phyloP scores from a whole-genome alignment of 805 yeast species.

The Wickerhamomyces kurtzmanii region DNA sequence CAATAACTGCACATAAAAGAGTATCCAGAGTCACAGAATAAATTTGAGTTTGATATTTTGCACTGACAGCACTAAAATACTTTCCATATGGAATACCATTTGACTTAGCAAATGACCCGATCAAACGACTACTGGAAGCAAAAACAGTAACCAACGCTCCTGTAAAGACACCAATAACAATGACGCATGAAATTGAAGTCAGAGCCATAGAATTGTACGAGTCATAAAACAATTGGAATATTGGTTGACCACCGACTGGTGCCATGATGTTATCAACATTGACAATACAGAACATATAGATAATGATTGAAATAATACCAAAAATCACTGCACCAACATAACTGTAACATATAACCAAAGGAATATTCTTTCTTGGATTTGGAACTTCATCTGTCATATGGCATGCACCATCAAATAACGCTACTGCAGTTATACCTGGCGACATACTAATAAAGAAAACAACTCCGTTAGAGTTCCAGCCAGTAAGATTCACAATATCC shows the following conservation, averaged over 20 bases:
- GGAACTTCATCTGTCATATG: conserved; percentile 17
- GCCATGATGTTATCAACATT: conserved; percentile 2
- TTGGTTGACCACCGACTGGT: no score
- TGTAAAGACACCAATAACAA: background rate
- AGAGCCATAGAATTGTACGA: no score
- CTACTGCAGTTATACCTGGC: conserved; percentile 15
- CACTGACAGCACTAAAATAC: conserved; percentile 8
- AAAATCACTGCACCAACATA: conserved; percentile 11
- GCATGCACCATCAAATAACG: conserved; percentile 16
- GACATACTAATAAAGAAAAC: conserved; percentile 14
- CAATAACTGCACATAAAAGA: conserved; percentile 6
- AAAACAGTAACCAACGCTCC: conserved; percentile 12
- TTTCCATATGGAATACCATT: conserved; percentile 13
- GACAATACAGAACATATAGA: conserved; percentile 16
- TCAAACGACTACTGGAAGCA: conserved; percentile 13
- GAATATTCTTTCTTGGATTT: conserved; percentile 13
- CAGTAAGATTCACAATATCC: conserved; percentile 12
- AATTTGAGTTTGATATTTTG: conserved; percentile 8
- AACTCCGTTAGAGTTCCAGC: conserved; percentile 15
- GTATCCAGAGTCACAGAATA: conserved; percentile 8
- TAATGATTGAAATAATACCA: conserved; percentile 13
- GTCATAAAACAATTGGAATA: no score
- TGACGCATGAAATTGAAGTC: background rate
- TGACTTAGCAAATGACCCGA: conserved; percentile 14
- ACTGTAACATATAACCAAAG: conserved; percentile 15